Conservation (phyloP, 345 rosid species). For the Laguncularia racemosa region DNA sequence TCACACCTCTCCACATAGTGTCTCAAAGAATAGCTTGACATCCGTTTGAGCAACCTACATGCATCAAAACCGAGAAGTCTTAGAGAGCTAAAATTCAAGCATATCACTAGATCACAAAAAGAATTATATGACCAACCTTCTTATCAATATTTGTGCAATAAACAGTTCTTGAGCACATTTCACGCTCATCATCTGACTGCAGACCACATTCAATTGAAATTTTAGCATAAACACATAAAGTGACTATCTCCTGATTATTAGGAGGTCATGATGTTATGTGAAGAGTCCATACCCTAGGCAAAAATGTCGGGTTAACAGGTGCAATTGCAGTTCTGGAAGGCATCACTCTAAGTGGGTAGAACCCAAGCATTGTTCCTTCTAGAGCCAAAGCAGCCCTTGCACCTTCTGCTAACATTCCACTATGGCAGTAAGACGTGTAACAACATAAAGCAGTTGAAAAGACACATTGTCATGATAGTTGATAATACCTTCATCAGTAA, state of each 20-base stretch:
- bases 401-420: constrained; percentile 53
- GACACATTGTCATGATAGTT: constrained; percentile 5
- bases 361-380: constrained; percentile 87
- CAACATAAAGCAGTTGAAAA: constrained; percentile 1
- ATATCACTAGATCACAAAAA: background rate
- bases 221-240: background rate
- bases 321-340: constrained; percentile 99
- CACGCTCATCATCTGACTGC: constrained; percentile 93
- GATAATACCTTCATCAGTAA: constrained; percentile 78
- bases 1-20: constrained; percentile 83
- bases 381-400: constrained; percentile 75
- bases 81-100: background rate
- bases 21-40: constrained; percentile 79
- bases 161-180: constrained; percentile 94
- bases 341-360: constrained; percentile 86
- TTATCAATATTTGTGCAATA: constrained; percentile 96
- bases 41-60: constrained; percentile 72
- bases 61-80: constrained; percentile 11
- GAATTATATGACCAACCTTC: constrained; percentile 39
- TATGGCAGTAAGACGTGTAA: constrained; percentile 8
- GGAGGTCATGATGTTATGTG: background rate
- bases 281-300: constrained; percentile 64
- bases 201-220: constrained; percentile 12
- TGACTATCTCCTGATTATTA: background rate
- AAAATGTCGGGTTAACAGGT: constrained; percentile 94